phyloP scores from a whole-genome alignment of 2,329 filamentous ascomycete genomes.

The Claviceps humidiphila region DNA sequence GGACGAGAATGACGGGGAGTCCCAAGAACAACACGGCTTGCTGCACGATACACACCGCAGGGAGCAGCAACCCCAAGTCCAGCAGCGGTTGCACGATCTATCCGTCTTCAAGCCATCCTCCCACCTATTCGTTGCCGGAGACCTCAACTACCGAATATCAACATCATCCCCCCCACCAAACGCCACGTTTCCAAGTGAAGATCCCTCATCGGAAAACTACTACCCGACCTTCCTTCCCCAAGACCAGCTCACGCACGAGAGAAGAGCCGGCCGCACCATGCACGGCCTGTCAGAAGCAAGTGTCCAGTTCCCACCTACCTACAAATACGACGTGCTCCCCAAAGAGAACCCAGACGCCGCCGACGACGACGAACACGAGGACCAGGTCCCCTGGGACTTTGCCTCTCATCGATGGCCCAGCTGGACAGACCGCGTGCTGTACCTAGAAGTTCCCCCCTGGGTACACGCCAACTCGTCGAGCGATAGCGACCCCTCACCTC shows the following conservation, averaged over 20 bases:
- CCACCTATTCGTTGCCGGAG: conserved; percentile 77
- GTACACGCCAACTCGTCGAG: conserved; percentile 19
- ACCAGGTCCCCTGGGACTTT: conserved; percentile 51
- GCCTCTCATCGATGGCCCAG: conserved; percentile 74
- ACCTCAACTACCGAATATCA: conserved; percentile 88
- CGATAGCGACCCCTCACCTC: conserved; percentile 10
- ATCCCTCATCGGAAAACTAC: conserved; percentile 42
- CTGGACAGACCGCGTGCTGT: conserved; percentile 90
- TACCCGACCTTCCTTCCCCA: conserved; percentile 53
- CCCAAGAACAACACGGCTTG: conserved; percentile 16
- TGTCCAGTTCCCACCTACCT: conserved; percentile 78
- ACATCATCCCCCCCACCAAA: conserved; percentile 46
- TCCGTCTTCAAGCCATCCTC: conserved; percentile 63
- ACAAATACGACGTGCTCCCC: conserved; percentile 58
- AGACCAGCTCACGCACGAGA: conserved; percentile 72
- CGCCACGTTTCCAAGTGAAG: conserved; percentile 50
- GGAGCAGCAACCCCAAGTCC: conserved; percentile 23
- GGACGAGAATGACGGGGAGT: conserved; percentile 10
- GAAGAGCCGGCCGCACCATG: conserved; percentile 52
- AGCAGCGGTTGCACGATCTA: conserved; percentile 36
- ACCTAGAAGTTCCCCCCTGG: conserved; percentile 48
- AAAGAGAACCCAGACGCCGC: conserved; percentile 9
- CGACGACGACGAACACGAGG: conserved; percentile 12
- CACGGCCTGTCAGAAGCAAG: conserved; percentile 66
- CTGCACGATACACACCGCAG: conserved; percentile 22